Percentiles rank a stretch among this genome's conserved stretches.
Conservation (phyloP, 2,329 filamentous ascomycete genomes). For the Fusarium sp. region DNA sequence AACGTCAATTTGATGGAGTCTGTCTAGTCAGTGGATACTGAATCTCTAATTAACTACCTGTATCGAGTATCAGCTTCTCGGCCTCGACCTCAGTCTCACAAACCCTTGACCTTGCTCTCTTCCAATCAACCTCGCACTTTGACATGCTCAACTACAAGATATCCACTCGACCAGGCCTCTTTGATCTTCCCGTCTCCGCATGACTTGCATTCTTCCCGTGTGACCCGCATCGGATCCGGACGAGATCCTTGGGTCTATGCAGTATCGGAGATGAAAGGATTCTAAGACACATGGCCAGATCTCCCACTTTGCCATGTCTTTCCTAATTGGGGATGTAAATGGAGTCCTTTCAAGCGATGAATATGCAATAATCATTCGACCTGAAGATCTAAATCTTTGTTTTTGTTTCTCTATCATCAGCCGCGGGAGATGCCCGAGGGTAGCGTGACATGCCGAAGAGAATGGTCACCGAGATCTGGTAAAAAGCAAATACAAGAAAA, state of each 20-base stretch:
- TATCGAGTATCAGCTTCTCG: background rate
- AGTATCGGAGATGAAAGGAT: conserved; percentile 27
- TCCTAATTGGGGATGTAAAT: background rate
- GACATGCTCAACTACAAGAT: background rate
- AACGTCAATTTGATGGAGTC: background rate
- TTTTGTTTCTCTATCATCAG: background rate
- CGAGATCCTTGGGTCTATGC: background rate
- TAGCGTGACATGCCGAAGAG: background rate
- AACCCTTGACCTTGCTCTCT: background rate
- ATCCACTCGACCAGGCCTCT: background rate
- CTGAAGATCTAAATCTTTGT: background rate
- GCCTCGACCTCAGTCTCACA: background rate
- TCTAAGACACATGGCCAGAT: conserved; percentile 6
- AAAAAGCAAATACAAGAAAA: conserved; percentile 18
- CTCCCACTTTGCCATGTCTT: background rate
- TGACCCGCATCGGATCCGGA: conserved; percentile 27
- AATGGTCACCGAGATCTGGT: background rate
- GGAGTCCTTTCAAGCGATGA: background rate
- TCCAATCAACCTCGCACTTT: background rate
- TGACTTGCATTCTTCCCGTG: conserved; percentile 15
- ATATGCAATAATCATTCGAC: background rate
- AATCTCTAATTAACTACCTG: background rate
- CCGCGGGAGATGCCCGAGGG: background rate
- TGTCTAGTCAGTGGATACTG: background rate
- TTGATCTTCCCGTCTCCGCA: conserved; percentile 1